Percentiles rank a stretch among this genome's conserved stretches.
phyloP scores from a whole-genome alignment of 495 filamentous ascomycete genomes.

The Apiosordaria backusii region DNA sequence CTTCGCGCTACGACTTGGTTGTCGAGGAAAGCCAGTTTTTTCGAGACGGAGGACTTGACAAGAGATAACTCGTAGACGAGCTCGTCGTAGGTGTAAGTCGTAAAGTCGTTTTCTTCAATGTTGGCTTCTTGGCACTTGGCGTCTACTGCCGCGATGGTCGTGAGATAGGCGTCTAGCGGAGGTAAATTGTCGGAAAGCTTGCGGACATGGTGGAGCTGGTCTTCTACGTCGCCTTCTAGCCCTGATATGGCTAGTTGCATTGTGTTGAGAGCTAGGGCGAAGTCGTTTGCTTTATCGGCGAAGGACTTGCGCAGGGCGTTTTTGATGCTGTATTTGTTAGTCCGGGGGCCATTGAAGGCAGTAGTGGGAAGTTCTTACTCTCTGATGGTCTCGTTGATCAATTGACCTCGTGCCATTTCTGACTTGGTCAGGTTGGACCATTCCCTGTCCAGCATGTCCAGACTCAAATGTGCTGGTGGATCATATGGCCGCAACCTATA shows the following conservation, averaged over 20 bases:
- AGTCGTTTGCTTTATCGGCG: conserved; percentile 95
- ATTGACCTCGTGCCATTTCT: conserved; percentile 80
- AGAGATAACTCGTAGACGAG: conserved; percentile 89
- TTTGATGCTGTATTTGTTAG: conserved; percentile 64
- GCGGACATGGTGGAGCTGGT: conserved; percentile 82
- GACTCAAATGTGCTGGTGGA: conserved; percentile 72
- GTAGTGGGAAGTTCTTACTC: conserved; percentile 65
- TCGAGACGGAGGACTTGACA: conserved; percentile 83
- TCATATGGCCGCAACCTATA: conserved; percentile 89
- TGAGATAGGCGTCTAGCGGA: conserved; percentile 82
- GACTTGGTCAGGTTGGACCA: conserved; percentile 75
- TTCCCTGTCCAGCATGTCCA: conserved; percentile 75
- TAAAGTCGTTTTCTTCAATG: conserved; percentile 98
- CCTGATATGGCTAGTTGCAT: conserved; percentile 89
- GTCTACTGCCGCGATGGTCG: conserved; percentile 76
- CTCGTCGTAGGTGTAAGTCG: conserved; percentile 95
- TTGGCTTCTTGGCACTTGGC: conserved; percentile 92
- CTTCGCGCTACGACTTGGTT: conserved; percentile 94
- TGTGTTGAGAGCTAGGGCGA: conserved; percentile 89
- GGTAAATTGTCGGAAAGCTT: conserved; percentile 75
- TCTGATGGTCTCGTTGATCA: conserved; percentile 96
- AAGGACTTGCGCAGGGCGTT: conserved; percentile 87
- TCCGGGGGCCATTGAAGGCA: too few relatives aligned
- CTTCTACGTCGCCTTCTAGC: conserved; percentile 91
- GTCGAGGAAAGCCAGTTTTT: conserved; percentile 93